Evolutionary conservation across 306 rosid species (phyloP), one percentile per base, ranked within the genome.

Genomic region (Lathyrus aphaca): DNA sequence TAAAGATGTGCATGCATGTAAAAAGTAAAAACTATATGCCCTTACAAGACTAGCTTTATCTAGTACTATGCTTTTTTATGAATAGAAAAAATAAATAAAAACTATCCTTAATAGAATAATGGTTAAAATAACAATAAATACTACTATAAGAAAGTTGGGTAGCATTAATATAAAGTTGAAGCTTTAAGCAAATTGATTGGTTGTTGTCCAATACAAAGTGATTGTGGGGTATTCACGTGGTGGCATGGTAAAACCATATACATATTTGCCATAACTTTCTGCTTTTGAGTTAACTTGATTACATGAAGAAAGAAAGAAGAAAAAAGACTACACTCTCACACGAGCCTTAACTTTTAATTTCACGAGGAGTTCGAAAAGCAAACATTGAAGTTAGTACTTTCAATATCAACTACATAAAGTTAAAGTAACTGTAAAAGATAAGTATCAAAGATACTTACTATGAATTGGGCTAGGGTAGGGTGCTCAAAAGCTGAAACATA

Each of bases 141-240:
- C 38, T 30, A 6, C 38, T 6, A 37, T 54, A 46, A 48, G 45
- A 66, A 65, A 48, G 80, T 75, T 75, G 29, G 48, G 32, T 18
- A 48, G 2, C 61, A 64, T 74, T 75, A 50, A 64, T 66, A 25
- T 65, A 68, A 76, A 64, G 72, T 13, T 8, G 0, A 43, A 38
- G 38, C 63, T 66, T 79, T 72, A 25, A 8, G 25, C 27, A 10
- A 27, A 38, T 66, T 39, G 15, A 56, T 40, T 13, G 61, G 65
- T 19, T 57, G 71, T 60, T 6, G 39, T 64, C 74, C 63, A 43
- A 65, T 58, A 63, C 37, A 50, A 51, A 27, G 2, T 51, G 63
- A 21, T 65, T 66, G 81, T 73, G 42, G 74, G 55, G 69, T 9
- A 74, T 32, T 87, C 93, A 89, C 96, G 84, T 68, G 89, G 3